A percentile compares a stretch with the other conserved stretches of the same genome.
Evolutionary conservation across 2,329 filamentous ascomycete genomes (phyloP).

Genomic region (Ilyonectria destructans): DNA sequence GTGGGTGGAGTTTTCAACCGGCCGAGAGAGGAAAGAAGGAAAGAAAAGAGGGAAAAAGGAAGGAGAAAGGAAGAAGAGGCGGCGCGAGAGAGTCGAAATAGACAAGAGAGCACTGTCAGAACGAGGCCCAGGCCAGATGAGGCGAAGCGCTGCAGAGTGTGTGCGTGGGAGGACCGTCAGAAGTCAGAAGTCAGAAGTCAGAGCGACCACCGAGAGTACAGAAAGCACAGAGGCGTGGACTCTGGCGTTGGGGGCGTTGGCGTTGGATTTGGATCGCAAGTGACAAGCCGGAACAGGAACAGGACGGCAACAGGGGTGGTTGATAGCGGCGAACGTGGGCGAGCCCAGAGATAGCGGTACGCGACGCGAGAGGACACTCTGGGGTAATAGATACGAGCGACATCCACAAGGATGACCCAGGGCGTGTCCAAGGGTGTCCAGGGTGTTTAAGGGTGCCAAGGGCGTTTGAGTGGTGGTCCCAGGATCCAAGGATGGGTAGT

Average conservation of each 20-base stretch:
- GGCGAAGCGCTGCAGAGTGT: conserved; percentile 27
- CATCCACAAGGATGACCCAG: conserved; percentile 35
- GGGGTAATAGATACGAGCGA: conserved; percentile 50
- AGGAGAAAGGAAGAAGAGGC: conserved; percentile 14
- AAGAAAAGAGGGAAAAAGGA: conserved; percentile 7
- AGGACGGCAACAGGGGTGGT: conserved; percentile 39
- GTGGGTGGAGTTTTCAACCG: conserved; percentile 19
- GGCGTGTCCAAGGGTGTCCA: conserved; percentile 25
- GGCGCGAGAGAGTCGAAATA: conserved; percentile 13
- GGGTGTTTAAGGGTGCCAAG: conserved; percentile 3
- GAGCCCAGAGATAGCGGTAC: conserved; percentile 48
- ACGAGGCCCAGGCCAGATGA: conserved; percentile 27
- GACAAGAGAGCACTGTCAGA: conserved; percentile 5
- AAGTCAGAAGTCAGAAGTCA: conserved; percentile 23
- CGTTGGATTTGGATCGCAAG: conserved; percentile 39
- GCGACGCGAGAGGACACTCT: conserved; percentile 47
- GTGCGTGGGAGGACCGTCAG: conserved; percentile 12
- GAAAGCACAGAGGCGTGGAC: conserved; percentile 21
- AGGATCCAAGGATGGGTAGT: conserved; percentile 12
- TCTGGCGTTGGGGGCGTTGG: conserved; percentile 8
- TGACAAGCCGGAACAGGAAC: conserved; percentile 39
- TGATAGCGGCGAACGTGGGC: conserved; percentile 46
- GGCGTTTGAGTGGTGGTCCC: conserved; percentile 2
- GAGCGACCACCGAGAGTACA: conserved; percentile 37
- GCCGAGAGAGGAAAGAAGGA: conserved; percentile 12